These are phyloP conservation scores for Onygenales sp. DNA, from an alignment of 2,329 filamentous ascomycete species.

Conservation along the genomic window DNA sequence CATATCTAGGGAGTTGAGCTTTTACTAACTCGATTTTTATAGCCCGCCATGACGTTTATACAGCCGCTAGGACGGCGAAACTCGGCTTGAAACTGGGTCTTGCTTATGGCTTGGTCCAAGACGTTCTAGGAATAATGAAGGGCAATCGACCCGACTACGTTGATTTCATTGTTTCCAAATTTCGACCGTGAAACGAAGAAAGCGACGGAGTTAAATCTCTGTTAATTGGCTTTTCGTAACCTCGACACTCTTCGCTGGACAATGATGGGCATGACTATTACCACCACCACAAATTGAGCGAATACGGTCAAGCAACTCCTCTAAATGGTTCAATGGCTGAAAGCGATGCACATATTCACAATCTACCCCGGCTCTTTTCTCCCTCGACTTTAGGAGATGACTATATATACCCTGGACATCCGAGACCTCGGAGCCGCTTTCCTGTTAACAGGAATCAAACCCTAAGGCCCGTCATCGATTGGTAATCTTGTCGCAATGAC, in stretches of 20 bases:
- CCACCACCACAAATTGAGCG: no score
- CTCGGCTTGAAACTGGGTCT: conserved; percentile 71
- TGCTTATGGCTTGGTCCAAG: conserved; percentile 71
- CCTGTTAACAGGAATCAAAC: no score
- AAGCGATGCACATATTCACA: no score
- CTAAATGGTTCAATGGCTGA: neutral
- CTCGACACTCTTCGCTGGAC: neutral
- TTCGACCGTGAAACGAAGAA: neutral
- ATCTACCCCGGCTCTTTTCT: no score
- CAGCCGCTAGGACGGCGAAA: conserved; percentile 67
- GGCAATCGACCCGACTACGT: conserved; percentile 69
- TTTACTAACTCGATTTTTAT: conserved; percentile 11
- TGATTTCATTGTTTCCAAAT: conserved; percentile 4
- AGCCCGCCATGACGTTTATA: conserved; percentile 73
- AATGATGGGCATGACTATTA: neutral
- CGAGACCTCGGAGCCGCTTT: no score
- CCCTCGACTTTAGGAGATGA: no score
- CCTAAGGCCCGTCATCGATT: no score
- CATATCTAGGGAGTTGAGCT: neutral
- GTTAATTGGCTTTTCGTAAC: neutral
- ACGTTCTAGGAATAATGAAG: conserved; percentile 57
- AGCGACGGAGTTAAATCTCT: neutral
- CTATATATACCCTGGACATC: no score
- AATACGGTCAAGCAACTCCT: neutral
- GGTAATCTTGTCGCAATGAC: no score